These are phyloP conservation scores for Populus nigra DNA, from an alignment of 345 rosid genomes.

Conservation along the genomic window DNA sequence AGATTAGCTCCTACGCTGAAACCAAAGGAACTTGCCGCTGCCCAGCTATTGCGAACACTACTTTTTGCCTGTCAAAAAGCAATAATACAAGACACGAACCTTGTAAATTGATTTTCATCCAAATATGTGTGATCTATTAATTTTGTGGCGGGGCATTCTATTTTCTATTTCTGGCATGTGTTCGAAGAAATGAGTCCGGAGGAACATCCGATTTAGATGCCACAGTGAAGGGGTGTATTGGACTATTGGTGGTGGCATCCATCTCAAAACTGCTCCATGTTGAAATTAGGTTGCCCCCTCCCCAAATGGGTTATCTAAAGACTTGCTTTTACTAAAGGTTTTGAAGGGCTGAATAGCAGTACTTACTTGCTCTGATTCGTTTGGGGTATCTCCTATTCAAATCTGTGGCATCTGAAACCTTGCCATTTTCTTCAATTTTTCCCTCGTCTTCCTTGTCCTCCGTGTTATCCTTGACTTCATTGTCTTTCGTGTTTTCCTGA, in stretches of 20 bases:
- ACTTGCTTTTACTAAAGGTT: neutral
- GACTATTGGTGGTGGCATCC: no score
- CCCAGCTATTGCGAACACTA: neutral
- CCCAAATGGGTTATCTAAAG: no score
- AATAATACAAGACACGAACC: neutral
- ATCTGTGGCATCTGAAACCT: slow-evolving; percentile 12
- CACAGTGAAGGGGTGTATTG: neutral
- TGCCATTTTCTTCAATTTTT: no score
- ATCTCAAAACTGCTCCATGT: no score
- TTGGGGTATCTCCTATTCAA: slow-evolving; percentile 23
- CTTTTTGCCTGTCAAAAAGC: neutral
- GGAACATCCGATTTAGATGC: neutral
- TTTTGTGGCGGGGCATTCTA: no score
- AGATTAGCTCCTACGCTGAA: neutral
- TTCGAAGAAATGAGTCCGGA: no score
- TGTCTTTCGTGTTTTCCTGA: neutral
- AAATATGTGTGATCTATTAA: no score
- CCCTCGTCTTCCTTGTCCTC: no score
- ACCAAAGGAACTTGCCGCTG: neutral
- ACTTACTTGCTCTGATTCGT: slow-evolving; percentile 37
- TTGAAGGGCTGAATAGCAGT: neutral
- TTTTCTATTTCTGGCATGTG: no score
- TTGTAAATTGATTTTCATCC: no score
- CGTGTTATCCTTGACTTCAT: slow-evolving; percentile 4
- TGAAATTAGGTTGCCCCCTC: no score